Conservation (phyloP, 805 yeast genomes). For the Torulaspora maleeae region DNA sequence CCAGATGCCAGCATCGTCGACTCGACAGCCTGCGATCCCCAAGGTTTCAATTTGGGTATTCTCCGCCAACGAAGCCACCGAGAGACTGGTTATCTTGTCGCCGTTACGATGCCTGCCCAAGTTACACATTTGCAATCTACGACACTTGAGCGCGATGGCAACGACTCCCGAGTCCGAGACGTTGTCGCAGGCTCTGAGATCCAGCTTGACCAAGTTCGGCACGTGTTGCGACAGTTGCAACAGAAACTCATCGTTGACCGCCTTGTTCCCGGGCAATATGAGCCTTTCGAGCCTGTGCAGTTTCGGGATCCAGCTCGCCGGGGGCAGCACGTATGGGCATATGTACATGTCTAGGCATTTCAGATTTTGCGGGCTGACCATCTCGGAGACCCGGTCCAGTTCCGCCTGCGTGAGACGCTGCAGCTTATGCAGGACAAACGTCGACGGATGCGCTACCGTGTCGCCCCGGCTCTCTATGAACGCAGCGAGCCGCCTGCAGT, state of each 20-base stretch:
- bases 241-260: conserved; percentile 57
- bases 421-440: conserved; percentile 64
- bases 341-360: conserved; percentile 76
- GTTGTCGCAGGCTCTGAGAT: conserved; percentile 76
- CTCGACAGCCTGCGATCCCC: conserved; percentile 84
- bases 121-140: conserved; percentile 54
- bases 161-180: conserved; percentile 73
- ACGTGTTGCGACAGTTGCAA: conserved; percentile 48
- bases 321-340: conserved; percentile 68
- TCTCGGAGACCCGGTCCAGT: conserved; percentile 44
- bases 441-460: conserved; percentile 33
- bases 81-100: conserved; percentile 62
- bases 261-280: conserved; percentile 66
- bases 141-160: conserved; percentile 59
- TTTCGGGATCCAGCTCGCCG: conserved; percentile 42
- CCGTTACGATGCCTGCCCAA: conserved; percentile 75
- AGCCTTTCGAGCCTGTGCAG: conserved; percentile 37
- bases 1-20: conserved; percentile 77
- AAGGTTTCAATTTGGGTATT: conserved; percentile 61
- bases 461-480: conserved; percentile 29
- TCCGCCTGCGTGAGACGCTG: conserved; percentile 50
- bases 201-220: conserved; percentile 59
- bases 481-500: conserved; percentile 42
- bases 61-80: conserved; percentile 53
- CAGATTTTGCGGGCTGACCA: conserved; percentile 45